phyloP scores from a whole-genome alignment of 1,284 basidiomycete genomes.

The Stereum hirsutum region DNA sequence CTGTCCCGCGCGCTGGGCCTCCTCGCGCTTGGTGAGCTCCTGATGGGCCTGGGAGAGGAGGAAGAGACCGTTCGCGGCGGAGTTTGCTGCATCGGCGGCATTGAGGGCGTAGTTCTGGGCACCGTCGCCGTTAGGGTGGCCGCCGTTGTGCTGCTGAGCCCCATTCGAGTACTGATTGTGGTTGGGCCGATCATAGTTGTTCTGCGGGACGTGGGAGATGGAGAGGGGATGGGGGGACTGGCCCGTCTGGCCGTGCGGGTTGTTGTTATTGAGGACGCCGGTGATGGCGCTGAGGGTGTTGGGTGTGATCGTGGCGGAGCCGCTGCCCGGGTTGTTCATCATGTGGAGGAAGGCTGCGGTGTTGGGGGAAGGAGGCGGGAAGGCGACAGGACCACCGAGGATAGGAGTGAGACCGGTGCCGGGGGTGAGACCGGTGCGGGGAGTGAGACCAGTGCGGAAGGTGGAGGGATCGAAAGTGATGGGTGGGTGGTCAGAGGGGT shows the following conservation, averaged over 20 bases:
- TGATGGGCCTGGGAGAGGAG: conserved; percentile 90
- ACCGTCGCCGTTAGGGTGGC: conserved; percentile 22
- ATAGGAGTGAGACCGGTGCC: conserved; percentile 84
- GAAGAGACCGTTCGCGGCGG: conserved; percentile 87
- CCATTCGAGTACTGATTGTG: conserved; percentile 14
- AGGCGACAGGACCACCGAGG: conserved; percentile 64
- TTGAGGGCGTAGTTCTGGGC: conserved; percentile 30
- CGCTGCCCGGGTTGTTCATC: conserved; percentile 57
- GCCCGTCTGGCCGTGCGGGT: conserved; percentile 4
- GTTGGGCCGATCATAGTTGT: conserved; percentile 14
- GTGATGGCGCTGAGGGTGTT: conserved; percentile 82
- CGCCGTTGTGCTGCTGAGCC: conserved; percentile 18
- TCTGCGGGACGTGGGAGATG: conserved; percentile 12
- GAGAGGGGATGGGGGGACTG: conserved; percentile 12
- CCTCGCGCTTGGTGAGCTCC: conserved; percentile 92
- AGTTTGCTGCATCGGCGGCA: conserved; percentile 39
- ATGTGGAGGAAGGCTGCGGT: conserved; percentile 91
- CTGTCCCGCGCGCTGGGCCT: conserved; percentile 38
- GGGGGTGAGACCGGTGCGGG: conserved; percentile 60
- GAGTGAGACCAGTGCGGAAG: conserved; percentile 78
- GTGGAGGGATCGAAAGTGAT: conserved; percentile 63
- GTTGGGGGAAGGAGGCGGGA: conserved; percentile 82
- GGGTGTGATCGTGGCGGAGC: conserved; percentile 74
- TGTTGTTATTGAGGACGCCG: conserved; percentile 42
- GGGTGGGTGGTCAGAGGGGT: conserved; percentile 9